Conservation (phyloP, 257 asterid species). For the Gentiana macrophylla region DNA sequence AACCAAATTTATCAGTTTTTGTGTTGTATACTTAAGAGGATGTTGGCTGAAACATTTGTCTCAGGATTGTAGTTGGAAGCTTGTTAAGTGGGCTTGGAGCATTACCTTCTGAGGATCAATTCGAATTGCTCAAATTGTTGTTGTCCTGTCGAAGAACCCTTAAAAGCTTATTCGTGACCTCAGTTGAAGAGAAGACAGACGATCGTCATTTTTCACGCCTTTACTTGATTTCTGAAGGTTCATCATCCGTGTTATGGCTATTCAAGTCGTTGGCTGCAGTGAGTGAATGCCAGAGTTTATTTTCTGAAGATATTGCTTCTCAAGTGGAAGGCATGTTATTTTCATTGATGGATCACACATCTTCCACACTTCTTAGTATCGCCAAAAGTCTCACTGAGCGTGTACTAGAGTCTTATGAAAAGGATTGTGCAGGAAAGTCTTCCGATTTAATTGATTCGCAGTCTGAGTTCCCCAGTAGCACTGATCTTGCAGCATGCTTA, state of each 20-base stretch:
- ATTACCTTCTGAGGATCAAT: slow-evolving; percentile 16
- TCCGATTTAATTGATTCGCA: slow-evolving; percentile 14
- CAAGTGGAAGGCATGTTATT: slow-evolving; percentile 33
- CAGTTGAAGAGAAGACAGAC: slow-evolving; percentile 32
- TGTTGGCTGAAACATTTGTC: slow-evolving; percentile 9
- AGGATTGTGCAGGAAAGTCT: slow-evolving; percentile 25
- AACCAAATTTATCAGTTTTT: too few species aligned
- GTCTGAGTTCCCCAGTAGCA: slow-evolving; percentile 21
- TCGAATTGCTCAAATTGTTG: slow-evolving; percentile 53
- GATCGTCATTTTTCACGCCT: slow-evolving; percentile 26
- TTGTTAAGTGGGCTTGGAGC: slow-evolving; percentile 30
- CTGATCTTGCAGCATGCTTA: slow-evolving; percentile 27
- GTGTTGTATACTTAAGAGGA: too few species aligned
- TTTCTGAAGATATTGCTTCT: slow-evolving; percentile 32
- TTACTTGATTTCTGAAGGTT: slow-evolving; percentile 17
- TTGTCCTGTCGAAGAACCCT: slow-evolving; percentile 75
- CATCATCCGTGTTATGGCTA: slow-evolving; percentile 65
- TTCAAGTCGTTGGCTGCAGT: slow-evolving; percentile 53
- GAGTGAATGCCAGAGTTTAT: slow-evolving; percentile 31
- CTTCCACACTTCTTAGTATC: slow-evolving; percentile 35
- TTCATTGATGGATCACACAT: slow-evolving; percentile 61
- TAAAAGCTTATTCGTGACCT: slow-evolving; percentile 36
- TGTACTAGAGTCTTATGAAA: slow-evolving; percentile 27
- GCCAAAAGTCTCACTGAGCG: slow-evolving; percentile 37
- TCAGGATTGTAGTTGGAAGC: slow-evolving; percentile 71